A percentile compares a stretch with the other conserved stretches of the same genome.
Evolutionary conservation across 805 yeast genomes (phyloP).

Genomic region (Saccharomycopsis fermentans): DNA sequence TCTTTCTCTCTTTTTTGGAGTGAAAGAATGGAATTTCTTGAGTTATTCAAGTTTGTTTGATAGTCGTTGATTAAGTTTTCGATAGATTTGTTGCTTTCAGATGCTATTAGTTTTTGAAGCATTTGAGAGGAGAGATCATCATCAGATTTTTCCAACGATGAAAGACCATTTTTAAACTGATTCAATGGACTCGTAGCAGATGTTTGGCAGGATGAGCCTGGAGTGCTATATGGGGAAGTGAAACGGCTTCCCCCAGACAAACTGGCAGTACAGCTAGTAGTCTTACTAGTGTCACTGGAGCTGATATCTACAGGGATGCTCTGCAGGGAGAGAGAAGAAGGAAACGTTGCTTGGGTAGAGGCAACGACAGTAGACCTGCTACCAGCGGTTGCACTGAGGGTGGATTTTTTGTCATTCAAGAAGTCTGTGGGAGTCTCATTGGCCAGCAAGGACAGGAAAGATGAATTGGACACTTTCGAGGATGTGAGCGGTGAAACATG

Average conservation of each 20-base stretch:
- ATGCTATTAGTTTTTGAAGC: neutral
- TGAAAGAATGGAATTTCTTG: neutral
- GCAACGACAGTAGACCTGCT: neutral
- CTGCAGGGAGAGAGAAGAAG: neutral
- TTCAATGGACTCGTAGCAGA: neutral
- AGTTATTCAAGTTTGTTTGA: neutral
- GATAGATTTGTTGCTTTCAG: neutral
- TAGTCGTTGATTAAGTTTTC: neutral
- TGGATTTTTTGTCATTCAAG: neutral
- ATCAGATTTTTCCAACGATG: neutral
- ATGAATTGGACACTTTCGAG: neutral
- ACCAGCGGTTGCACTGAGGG: neutral
- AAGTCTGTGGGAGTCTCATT: neutral
- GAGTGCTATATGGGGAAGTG: neutral
- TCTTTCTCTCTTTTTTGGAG: neutral
- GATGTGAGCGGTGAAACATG: neutral
- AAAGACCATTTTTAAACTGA: neutral
- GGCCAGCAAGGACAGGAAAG: neutral
- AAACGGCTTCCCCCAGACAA: neutral
- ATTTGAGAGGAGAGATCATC: neutral
- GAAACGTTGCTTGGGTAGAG: neutral
- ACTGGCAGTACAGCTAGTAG: neutral
- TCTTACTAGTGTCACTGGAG: neutral
- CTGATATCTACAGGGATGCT: neutral
- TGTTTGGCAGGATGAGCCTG: neutral